Conservation (phyloP, 2,329 filamentous ascomycete genomes). For the Pestalotiopsis sp. region DNA sequence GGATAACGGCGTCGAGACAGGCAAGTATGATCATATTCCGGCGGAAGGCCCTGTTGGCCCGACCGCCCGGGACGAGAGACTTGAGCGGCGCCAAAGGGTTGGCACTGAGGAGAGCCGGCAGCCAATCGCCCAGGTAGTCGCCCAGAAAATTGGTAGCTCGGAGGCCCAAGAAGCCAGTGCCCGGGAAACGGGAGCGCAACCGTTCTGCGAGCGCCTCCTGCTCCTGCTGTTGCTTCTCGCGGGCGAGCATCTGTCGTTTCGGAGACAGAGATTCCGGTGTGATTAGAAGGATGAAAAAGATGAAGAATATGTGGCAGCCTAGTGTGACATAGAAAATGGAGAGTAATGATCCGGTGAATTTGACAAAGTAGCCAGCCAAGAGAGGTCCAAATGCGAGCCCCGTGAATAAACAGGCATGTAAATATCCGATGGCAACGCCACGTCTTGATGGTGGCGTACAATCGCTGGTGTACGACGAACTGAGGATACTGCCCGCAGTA, state of each 20-base stretch:
- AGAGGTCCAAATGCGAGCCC: slow-evolving; percentile 89
- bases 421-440: slow-evolving; percentile 82
- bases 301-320: slow-evolving; percentile 71
- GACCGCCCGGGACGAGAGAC: slow-evolving; percentile 73
- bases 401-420: slow-evolving; percentile 84
- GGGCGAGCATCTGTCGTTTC: slow-evolving; percentile 68
- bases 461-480: slow-evolving; percentile 86
- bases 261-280: slow-evolving; percentile 84
- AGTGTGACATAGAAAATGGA: slow-evolving; percentile 84
- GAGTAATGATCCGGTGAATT: slow-evolving; percentile 71
- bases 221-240: slow-evolving; percentile 62
- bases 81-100: slow-evolving; percentile 78
- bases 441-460: slow-evolving; percentile 79
- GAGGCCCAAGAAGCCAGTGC: slow-evolving; percentile 19
- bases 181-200: slow-evolving; percentile 21
- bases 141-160: slow-evolving; percentile 19
- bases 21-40: slow-evolving; percentile 83
- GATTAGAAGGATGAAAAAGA: slow-evolving; percentile 67
- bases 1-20: slow-evolving; percentile 76
- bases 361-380: slow-evolving; percentile 76
- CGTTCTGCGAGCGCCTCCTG: slow-evolving; percentile 37
- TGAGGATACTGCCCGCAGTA: slow-evolving; percentile 73
- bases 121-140: slow-evolving; percentile 23
- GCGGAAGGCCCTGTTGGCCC: slow-evolving; percentile 62
- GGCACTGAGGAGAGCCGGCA: slow-evolving; percentile 41